phyloP scores from a whole-genome alignment of 1,284 basidiomycete species.

The Cryptococcus sp. region DNA sequence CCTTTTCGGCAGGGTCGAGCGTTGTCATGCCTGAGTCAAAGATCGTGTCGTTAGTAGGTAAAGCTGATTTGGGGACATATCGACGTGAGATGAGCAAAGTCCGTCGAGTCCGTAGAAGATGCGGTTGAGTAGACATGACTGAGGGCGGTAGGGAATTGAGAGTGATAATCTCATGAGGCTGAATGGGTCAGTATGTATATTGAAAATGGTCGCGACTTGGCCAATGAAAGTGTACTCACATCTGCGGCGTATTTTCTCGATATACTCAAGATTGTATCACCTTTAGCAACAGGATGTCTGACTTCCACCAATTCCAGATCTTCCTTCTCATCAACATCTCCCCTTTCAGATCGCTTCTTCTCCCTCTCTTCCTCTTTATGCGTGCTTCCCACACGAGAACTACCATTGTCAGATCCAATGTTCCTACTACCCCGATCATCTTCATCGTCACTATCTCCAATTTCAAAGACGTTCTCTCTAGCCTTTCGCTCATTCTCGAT shows the following conservation, averaged over 20 bases:
- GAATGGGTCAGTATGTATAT: background rate
- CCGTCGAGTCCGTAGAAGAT: slow-evolving; percentile 32
- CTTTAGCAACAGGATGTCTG: slow-evolving; percentile 20
- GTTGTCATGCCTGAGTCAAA: background rate
- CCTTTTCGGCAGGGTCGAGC: background rate
- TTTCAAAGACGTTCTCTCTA: slow-evolving; percentile 5
- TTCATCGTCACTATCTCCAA: slow-evolving; percentile 15
- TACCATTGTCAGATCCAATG: slow-evolving; percentile 12
- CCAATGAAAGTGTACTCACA: slow-evolving; percentile 18
- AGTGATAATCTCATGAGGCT: slow-evolving; percentile 30
- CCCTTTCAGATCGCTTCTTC: background rate
- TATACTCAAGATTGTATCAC: slow-evolving; percentile 31
- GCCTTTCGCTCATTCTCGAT: background rate
- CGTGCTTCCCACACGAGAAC: background rate
- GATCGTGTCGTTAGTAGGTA: background rate
- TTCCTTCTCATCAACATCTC: slow-evolving; percentile 9
- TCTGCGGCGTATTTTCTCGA: slow-evolving; percentile 33
- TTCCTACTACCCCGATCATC: slow-evolving; percentile 8
- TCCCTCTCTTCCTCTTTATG: background rate
- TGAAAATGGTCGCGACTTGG: background rate
- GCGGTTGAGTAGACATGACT: slow-evolving; percentile 23
- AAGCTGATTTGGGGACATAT: slow-evolving; percentile 6
- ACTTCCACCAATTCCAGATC: slow-evolving; percentile 28
- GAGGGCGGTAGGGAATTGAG: slow-evolving; percentile 30
- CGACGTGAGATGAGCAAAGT: slow-evolving; percentile 26